These are phyloP conservation scores for Dactylonectria estremocensis DNA, from an alignment of 2,329 filamentous ascomycete species.

Conservation along the genomic window DNA sequence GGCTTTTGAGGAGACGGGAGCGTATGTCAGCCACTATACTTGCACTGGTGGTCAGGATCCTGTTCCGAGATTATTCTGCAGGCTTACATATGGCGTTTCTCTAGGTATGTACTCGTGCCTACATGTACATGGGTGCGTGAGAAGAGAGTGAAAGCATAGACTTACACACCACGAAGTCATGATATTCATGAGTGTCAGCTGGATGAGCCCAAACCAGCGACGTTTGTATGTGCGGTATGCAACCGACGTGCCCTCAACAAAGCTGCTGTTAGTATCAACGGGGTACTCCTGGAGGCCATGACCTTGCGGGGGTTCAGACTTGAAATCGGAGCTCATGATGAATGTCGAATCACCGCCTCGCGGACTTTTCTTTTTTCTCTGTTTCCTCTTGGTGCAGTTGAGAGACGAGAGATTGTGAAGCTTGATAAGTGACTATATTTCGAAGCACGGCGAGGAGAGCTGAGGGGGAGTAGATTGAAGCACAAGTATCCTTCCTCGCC, in stretches of 20 bases:
- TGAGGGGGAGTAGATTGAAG: not conserved
- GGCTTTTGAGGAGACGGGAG: conserved; percentile 82
- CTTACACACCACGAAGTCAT: conserved; percentile 95
- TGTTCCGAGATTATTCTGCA: not conserved
- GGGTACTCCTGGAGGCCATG: conserved; percentile 45
- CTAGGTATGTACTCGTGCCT: not conserved
- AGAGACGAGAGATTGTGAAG: not conserved
- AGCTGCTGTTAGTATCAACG: conserved; percentile 30
- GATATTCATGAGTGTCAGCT: conserved; percentile 90
- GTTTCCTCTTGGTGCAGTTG: not conserved
- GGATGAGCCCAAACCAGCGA: conserved; percentile 88
- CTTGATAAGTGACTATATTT: not conserved
- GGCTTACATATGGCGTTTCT: conserved; percentile 2
- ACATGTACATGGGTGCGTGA: not conserved
- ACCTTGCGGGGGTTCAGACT: conserved; percentile 42
- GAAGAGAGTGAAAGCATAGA: conserved; percentile 47
- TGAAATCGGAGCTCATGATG: conserved; percentile 41
- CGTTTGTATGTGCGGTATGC: conserved; percentile 77
- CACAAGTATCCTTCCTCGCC: not conserved
- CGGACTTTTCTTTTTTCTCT: not conserved
- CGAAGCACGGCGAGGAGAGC: not conserved
- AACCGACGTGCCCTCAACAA: conserved; percentile 44
- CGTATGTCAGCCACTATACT: conserved; percentile 88
- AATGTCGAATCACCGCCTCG: not conserved
- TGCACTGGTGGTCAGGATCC: not conserved